A percentile compares a stretch with the other conserved stretches of the same genome.
These are phyloP conservation scores for Boletus coccyginus DNA, from an alignment of 768 basidiomycete species.

Conservation along the genomic window DNA sequence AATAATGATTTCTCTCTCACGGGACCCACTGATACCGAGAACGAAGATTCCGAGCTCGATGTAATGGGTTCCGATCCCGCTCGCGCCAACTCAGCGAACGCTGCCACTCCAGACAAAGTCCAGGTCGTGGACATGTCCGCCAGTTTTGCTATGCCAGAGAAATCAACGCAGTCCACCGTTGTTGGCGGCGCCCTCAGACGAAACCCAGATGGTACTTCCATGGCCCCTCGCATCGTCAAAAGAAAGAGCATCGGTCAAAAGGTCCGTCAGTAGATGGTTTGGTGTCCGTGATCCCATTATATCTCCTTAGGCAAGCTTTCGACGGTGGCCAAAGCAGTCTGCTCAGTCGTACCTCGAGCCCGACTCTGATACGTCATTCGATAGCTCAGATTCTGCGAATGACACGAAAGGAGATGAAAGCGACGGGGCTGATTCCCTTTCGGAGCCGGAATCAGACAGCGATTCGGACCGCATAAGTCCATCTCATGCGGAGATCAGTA, in stretches of 20 bases:
- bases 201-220: conserved; percentile 59
- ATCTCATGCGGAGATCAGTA: conserved; percentile 15
- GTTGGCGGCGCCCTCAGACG: conserved; percentile 67
- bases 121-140: conserved; percentile 17
- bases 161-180: conserved; percentile 14
- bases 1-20: conserved; percentile 24
- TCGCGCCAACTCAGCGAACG: conserved; percentile 10
- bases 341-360: conserved; percentile 28
- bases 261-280: conserved; percentile 34
- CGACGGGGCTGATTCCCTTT: conserved; percentile 12
- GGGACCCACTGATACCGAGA: conserved; percentile 26
- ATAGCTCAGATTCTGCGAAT: conserved; percentile 76
- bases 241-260: conserved; percentile 42
- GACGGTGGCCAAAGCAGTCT: conserved; percentile 47
- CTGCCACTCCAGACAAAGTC: background rate
- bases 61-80: conserved; percentile 23
- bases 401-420: conserved; percentile 40
- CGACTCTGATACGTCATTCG: conserved; percentile 62
- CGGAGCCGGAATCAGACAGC: conserved; percentile 14
- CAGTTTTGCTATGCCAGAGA: conserved; percentile 10
- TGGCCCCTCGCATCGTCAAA: conserved; percentile 46
- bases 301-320: conserved; percentile 36
- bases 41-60: conserved; percentile 35
- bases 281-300: background rate
- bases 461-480: conserved; percentile 19